phyloP scores from a whole-genome alignment of 139 green algal species.

The Zygnema cylindricum region DNA sequence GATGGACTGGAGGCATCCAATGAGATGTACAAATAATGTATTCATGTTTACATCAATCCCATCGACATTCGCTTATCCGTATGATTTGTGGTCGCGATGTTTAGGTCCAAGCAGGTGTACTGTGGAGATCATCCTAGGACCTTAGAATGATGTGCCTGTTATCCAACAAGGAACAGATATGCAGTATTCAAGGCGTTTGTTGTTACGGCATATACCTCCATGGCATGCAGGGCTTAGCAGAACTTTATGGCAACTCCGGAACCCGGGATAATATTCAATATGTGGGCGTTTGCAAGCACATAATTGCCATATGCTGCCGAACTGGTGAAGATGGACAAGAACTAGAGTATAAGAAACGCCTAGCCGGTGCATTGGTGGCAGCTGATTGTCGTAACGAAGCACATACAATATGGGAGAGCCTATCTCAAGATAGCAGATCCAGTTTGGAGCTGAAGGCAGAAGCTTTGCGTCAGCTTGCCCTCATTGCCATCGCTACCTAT shows the following conservation, averaged over 20 bases:
- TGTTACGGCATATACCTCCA: background rate
- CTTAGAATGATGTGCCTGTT: too few relatives aligned
- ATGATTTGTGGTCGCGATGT: too few relatives aligned
- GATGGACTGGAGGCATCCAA: too few relatives aligned
- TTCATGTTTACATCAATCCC: background rate
- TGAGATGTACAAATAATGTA: too few relatives aligned
- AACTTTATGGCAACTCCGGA: background rate
- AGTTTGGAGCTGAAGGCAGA: background rate
- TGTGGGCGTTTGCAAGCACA: background rate
- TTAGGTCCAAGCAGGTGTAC: background rate
- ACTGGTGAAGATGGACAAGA: background rate
- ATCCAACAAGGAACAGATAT: too few relatives aligned
- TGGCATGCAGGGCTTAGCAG: slow-evolving; percentile 18
- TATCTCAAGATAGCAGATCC: background rate
- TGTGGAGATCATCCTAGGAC: background rate
- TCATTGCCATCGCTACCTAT: background rate
- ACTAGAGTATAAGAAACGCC: background rate
- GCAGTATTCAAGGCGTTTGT: too few relatives aligned
- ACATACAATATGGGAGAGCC: background rate
- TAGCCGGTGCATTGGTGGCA: background rate
- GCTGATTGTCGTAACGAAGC: background rate
- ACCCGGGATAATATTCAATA: background rate
- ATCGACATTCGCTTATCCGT: background rate
- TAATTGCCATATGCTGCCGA: background rate
- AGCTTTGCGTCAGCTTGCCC: background rate